Percentiles rank a stretch among this genome's conserved stretches.
Evolutionary conservation across 148 eudicot genomes (phyloP).

Genomic region (Vaccinium myrtillus): DNA sequence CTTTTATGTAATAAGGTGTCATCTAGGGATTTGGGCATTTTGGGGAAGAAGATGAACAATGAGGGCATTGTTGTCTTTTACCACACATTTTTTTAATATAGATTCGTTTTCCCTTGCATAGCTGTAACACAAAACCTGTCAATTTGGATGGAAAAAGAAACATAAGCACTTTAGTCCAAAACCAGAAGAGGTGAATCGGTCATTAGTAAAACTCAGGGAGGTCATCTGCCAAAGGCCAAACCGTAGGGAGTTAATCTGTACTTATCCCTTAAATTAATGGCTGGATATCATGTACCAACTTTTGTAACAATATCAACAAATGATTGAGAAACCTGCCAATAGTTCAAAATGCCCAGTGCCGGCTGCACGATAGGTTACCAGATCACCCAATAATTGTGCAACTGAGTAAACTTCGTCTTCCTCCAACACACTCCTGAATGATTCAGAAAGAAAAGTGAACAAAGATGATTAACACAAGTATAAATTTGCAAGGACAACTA

Average conservation of each 20-base stretch:
- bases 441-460: conserved; percentile 6
- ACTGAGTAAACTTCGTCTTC: conserved; percentile 82
- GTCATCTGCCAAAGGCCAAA: background rate
- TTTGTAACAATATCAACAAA: background rate
- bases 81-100: background rate
- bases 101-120: background rate
- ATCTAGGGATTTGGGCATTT: background rate
- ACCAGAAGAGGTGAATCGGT: background rate
- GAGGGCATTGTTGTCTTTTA: background rate
- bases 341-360: conserved; percentile 79
- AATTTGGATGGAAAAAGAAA: background rate
- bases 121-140: background rate
- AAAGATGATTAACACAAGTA: background rate
- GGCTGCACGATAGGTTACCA: conserved; percentile 75
- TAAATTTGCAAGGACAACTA: conserved; percentile 8
- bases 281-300: background rate
- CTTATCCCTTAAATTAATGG: background rate
- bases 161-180: background rate
- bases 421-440: conserved; percentile 50
- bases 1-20: background rate
- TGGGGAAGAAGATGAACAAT: background rate
- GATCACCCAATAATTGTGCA: conserved; percentile 71
- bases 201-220: background rate
- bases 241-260: no score
- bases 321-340: conserved; percentile 57